A percentile compares a stretch with the other conserved stretches of the same genome.
These are phyloP conservation scores for Coniochaeta pulveracea DNA, from an alignment of 2,329 filamentous ascomycete species.

Conservation along the genomic window DNA sequence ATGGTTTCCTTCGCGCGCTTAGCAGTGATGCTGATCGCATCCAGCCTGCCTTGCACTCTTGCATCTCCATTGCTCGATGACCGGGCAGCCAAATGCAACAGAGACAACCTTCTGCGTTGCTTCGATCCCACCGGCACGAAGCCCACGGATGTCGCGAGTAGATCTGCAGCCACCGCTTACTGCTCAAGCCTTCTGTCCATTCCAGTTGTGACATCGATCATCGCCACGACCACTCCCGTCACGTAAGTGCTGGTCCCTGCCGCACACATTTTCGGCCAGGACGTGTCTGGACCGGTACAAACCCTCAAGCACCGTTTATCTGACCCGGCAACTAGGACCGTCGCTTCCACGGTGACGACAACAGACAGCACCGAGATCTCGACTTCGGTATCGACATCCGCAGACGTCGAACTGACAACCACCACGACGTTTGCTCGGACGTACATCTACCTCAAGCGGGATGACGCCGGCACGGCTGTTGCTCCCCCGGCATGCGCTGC, in stretches of 20 bases:
- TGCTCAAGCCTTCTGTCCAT: not conserved
- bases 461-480: not conserved
- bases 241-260: not conserved
- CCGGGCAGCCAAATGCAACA: not conserved
- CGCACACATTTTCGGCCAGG: no score
- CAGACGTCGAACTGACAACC: no score
- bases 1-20: no score
- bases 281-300: no score
- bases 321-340: not conserved
- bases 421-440: no score
- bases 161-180: not conserved
- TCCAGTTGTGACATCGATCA: not conserved
- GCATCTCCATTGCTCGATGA: no score
- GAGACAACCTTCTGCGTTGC: not conserved
- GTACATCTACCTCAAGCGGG: not conserved
- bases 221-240: not conserved
- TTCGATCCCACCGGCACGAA: not conserved
- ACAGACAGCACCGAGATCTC: not conserved
- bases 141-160: not conserved
- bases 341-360: not conserved
- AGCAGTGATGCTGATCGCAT: no score
- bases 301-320: not conserved
- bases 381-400: not conserved
- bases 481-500: not conserved
- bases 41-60: no score